Conservation (phyloP, 805 yeast genomes). For the Nakazawaea molendinolei region DNA sequence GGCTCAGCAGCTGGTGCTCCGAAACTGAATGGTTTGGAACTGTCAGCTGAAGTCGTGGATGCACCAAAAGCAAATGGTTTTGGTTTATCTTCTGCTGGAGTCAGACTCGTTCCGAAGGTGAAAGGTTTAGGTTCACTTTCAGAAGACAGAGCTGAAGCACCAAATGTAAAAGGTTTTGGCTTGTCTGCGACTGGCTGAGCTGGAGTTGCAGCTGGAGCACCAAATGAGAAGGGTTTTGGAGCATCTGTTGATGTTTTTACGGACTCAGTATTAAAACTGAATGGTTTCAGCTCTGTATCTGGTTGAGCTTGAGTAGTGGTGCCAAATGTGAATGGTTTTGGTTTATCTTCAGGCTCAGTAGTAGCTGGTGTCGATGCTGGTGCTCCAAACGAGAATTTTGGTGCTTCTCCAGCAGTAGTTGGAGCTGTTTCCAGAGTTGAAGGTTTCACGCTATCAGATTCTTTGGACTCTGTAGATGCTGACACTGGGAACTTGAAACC, state of each 20-base stretch:
- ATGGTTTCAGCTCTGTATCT: slow-evolving; percentile 2
- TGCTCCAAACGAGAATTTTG: slow-evolving; percentile 21
- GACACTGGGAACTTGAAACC: not conserved
- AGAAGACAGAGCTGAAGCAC: slow-evolving; percentile 10
- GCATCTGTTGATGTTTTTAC: not conserved
- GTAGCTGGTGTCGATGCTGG: slow-evolving; percentile 3
- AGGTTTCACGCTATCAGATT: slow-evolving; percentile 16
- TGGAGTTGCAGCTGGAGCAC: not conserved
- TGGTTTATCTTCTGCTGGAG: slow-evolving; percentile 13
- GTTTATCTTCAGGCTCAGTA: slow-evolving; percentile 9
- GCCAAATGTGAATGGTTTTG: slow-evolving; percentile 16
- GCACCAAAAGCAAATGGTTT: no score
- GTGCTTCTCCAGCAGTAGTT: slow-evolving; percentile 7
- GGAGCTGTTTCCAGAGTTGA: no score
- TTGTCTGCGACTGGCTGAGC: slow-evolving; percentile 11
- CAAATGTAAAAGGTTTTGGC: slow-evolving; percentile 15
- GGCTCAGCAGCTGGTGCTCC: slow-evolving; percentile 13
- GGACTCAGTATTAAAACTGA: not conserved
- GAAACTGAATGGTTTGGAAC: slow-evolving; percentile 19
- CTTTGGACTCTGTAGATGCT: not conserved
- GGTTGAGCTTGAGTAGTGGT: not conserved
- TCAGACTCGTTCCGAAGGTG: slow-evolving; percentile 21
- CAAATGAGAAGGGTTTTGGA: not conserved
- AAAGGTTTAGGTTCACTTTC: slow-evolving; percentile 20
- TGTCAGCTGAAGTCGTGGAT: slow-evolving; percentile 5